These are phyloP conservation scores for Plantago lanceolata DNA, from an alignment of 305 asterid species.

Conservation along the genomic window DNA sequence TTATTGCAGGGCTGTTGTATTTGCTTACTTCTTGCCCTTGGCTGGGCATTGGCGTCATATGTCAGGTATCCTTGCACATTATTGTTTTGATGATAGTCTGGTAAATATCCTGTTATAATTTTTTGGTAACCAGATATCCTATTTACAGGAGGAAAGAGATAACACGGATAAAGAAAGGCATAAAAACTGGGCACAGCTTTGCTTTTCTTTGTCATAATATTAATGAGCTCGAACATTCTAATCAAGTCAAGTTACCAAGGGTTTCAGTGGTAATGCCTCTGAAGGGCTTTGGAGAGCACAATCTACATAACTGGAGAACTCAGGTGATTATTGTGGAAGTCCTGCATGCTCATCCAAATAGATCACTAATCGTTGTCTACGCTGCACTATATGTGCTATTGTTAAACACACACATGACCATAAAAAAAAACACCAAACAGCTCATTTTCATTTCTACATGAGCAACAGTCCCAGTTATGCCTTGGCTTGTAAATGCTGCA, in stretches of 20 bases:
- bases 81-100: slow-evolving; percentile 14
- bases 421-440: slow-evolving; percentile 1
- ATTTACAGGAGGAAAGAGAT: slow-evolving; percentile 79
- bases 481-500: slow-evolving; percentile 40
- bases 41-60: slow-evolving; percentile 87
- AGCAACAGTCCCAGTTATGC: slow-evolving; percentile 12
- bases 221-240: slow-evolving; percentile 82
- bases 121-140: slow-evolving; percentile 9
- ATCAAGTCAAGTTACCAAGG: slow-evolving; percentile 74
- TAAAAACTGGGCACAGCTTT: slow-evolving; percentile 61
- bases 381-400: too few relatives aligned
- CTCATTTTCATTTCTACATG: not conserved
- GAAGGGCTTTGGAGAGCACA: slow-evolving; percentile 97
- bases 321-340: slow-evolving; percentile 54
- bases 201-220: slow-evolving; percentile 70
- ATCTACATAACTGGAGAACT: slow-evolving; percentile 92
- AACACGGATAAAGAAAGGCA: slow-evolving; percentile 50
- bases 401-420: too few relatives aligned
- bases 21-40: slow-evolving; percentile 83
- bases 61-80: slow-evolving; percentile 36
- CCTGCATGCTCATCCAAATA: slow-evolving; percentile 19
- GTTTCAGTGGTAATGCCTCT: slow-evolving; percentile 95
- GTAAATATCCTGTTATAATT: slow-evolving; percentile 1
- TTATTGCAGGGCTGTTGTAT: slow-evolving; percentile 77
- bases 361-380: slow-evolving; percentile 6